Base-by-base conservation (phyloP, 1,139 yeast species). In the Cylindricascospora bacillispora region DNA sequence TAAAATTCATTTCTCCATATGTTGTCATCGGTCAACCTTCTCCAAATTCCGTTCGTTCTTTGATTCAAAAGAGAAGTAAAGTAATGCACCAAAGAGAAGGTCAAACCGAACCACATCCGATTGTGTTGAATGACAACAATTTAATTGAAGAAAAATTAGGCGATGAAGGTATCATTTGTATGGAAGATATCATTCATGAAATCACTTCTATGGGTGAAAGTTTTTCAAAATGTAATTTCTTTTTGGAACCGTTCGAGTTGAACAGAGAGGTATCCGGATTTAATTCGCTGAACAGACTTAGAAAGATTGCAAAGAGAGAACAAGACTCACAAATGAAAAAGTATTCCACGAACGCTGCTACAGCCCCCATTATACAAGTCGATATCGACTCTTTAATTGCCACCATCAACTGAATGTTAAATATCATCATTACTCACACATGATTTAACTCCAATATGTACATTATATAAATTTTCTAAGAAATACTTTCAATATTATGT, bases 141-240 rank as follows among this genome's bases (percentile, higher is more conserved):
- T 57, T 73, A 26, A 77, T 79, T 29, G 93, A 79, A 58, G 85
- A 78, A 45, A 61, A 64, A 48, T 63, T 79, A 38, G 86, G 81
- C 19, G 73, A 72, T 22, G 58, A 63, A 34, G 89, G 89, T 12
- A 62, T 76, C 39, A 72, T 79, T 41, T 79, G 93, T 69, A 67
- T 76, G 24, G 92, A 79, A 57, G 93, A 79, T 55, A 63, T 79
- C 35, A 69, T 79, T 34, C 82, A 75, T 49, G 89, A 79, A 54
- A 63, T 79, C 34, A 65, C 62, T 23, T 55, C 72, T 13, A 49
- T 77, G 43, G 78, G 83, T 15, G 80, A 71, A 21, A 60, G 66
- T 40, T 79, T 79, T 58, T 68, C 73, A 41, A 54, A 56, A 20
- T 70, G 74, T 36, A 62, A 67, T 36, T 60, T 62, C 41, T 79